Base-by-base conservation (phyloP, 2,329 filamentous ascomycete species). In the Neonectria punicea region DNA sequence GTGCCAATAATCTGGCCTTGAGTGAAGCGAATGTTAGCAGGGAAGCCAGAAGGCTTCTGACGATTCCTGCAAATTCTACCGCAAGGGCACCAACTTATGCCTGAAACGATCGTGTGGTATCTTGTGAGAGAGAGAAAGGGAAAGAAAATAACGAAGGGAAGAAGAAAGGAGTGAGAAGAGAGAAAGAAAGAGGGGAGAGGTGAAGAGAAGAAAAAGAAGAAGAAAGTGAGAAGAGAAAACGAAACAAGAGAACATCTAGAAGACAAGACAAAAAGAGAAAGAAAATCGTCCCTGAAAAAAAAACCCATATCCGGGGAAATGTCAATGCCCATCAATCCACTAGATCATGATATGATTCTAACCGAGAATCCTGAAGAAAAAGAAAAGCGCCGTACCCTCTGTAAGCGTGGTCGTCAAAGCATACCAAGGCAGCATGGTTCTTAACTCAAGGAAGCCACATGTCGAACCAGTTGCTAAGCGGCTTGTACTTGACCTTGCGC, bases 391-490 rank as follows among this genome's bases (percentile, higher is more conserved):
- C 46, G 14, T 43, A 20, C 10, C 22, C 32, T 50, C 39, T 41
- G 53, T 57, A 49, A 13, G 14, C n/a, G 6, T 18, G 16, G 44
- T 53, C 18, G 57, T 55, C 18, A 36, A 53, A 58, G 20, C 36
- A 50, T 49, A 4, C 8, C 51, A 49, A 51, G 28, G 11, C 14
- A 13, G 16, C 30, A 34, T 16, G 54, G 25, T 39, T 18, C 18
- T 68, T 50, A 62, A 62, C 16, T 72, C 65, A 63, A 25, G 73
- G 73, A 25, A 74, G 46, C 72, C 73, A 74, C 54, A 74, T 64
- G 53, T 70, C 71, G 36, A 73, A 74, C 73, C 73, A 74, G 46
- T 73, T 74, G 49, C 70, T 68, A 32, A 74, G 71, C 5, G 73
- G 73, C 60, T 73, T 74, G 30, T 74, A 74, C 62, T 74, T 72